Base-by-base conservation (phyloP, 352 stramenopile genomes). In the Pythium pyrilobum region DNA sequence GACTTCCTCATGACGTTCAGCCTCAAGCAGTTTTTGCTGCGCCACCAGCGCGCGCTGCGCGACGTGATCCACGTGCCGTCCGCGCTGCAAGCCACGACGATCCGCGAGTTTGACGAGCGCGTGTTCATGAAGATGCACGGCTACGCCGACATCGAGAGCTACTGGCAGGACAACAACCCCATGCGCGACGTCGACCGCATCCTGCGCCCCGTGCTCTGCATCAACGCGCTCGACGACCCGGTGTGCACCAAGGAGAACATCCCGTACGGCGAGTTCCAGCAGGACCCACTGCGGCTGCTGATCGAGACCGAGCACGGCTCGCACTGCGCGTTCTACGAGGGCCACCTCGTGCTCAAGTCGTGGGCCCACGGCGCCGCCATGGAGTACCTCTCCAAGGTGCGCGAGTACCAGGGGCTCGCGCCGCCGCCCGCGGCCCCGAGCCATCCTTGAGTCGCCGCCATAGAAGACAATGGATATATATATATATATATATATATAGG, bases 71-170 rank as follows among this genome's bases (percentile, higher is more conserved):
- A 92, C 28, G 51, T 87, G 18, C 11, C 66, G 10, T 28, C 43
- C 15, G 79, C 76, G 29, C 47, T 92, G 3, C 59, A 61, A 34
- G 73, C 79, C 15, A 81, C 55, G 1, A 82, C 55, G 7, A 81
- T 92, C 41, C 56, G 67, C 4, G 75, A 89, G 55, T 90, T 92
- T 44, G 81, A 92, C 45, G 55, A 78, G 39, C 81, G 77, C 21
- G 79, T 92, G 52, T 92, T 82, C 71, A 87, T 88, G 67, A 81
- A 74, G 36, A 81, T 92, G 66, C 75, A 92, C 58, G 81, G 79
- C 5, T 90, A 88, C 51, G 51, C 58, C 3, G 67, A 85, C 50
- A 37, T 89, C 5, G 76, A 85, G 44, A 37, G 62, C 13, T 92
- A 90, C 54, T 92, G 81, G 81, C 42, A 54, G 18, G 33, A 75